These are phyloP conservation scores for Saccharum spontaneum DNA, from an alignment of 176 grass and related monocot species.

Conservation along the genomic window DNA sequence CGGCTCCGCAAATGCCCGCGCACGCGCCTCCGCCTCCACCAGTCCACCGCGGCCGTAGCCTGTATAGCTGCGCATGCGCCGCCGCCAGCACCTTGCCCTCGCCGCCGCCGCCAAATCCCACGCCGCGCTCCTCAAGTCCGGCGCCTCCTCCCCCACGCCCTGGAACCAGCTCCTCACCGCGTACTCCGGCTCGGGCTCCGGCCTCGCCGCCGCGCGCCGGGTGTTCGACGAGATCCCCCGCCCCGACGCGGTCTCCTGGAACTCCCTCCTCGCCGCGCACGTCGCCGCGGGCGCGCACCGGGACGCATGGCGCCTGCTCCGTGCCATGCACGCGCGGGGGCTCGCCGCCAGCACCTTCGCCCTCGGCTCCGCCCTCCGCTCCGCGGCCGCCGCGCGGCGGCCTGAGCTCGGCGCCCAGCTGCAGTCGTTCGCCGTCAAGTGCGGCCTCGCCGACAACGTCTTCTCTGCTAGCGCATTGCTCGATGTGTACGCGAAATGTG, in stretches of 20 bases:
- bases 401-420: conserved; percentile 36
- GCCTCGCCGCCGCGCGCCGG: conserved; percentile 27
- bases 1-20: neutral
- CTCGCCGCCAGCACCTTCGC: conserved; percentile 50
- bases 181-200: conserved; percentile 36
- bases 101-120: conserved; percentile 42
- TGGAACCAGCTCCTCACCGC: conserved; percentile 64
- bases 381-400: conserved; percentile 2
- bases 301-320: conserved; percentile 33
- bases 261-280: conserved; percentile 56
- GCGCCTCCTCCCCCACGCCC: conserved; percentile 27
- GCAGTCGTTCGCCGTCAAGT: conserved; percentile 46
- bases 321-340: conserved; percentile 30
- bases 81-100: neutral
- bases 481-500: conserved; percentile 46
- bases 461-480: conserved; percentile 48
- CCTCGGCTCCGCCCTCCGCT: conserved; percentile 48
- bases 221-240: conserved; percentile 60
- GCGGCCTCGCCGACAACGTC: conserved; percentile 30
- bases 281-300: conserved; percentile 30
- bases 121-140: conserved; percentile 46
- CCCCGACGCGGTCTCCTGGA: conserved; percentile 59
- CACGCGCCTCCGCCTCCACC: neutral
- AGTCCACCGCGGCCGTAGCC: neutral
- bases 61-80: neutral